Evolutionary conservation across 1,139 yeast species (phyloP), one percentile per base, ranked within the genome.

Genomic region (Diutina catenulata): DNA sequence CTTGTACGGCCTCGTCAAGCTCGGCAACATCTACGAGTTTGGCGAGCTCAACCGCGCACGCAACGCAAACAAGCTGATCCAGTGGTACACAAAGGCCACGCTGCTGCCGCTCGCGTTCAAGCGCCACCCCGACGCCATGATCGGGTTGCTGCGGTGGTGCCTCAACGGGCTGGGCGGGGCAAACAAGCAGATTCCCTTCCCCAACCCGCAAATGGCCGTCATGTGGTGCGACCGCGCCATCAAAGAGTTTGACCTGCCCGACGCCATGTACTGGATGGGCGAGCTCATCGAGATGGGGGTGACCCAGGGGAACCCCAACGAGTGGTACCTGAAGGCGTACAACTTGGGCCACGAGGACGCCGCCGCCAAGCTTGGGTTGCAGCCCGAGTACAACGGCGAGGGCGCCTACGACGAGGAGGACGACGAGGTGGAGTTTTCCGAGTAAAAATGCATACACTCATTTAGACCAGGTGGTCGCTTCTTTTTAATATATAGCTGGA

Each of bases 101-200:
- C 68, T 60, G 13, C 62, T 68, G n/a, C 67, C 68, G 13, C 51
- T 65, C 29, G 53, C 59, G 20, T 63, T 70, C 45, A 69, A 68
- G 40, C 82, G 88, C 35, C 91, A 86, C 50, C 78, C 93, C 0
- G 84, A 84, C 50, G 91, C 95, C 6, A 88, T 88, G 68, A 64
- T 88, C 51, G 95, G 95, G 0, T 65, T 91, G 41, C 75, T 87
- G 43, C 88, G 96, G 36, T 91, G 98, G 97, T 83, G 81, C 51
- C 64, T 91, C 45, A 76, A 84, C 0, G 97, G 97, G 2, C 76
- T 82, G 4, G 70, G 74, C 10, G 84, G 81, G 0, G 62, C 46
- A 20, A 57, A 61, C 40, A 62, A 60, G 44, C 60, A 62, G 40
- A 59, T 86, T 22, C 70, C 93, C 33, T 62, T 65, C 31, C 80